Conservation (phyloP, 2,329 filamentous ascomycete genomes). For the Penicillium sp. region DNA sequence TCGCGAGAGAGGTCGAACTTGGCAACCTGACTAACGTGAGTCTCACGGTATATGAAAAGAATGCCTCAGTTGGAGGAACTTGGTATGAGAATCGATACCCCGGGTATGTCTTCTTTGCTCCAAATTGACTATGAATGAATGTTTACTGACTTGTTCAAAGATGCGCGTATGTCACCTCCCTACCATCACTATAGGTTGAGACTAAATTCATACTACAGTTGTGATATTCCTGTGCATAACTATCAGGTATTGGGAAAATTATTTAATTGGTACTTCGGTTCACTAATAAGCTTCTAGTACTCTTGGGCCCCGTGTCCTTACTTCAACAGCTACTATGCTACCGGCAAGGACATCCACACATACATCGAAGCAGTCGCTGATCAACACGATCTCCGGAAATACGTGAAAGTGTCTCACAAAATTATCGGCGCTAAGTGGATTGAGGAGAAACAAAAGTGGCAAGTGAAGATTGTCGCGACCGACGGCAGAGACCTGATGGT, state of each 20-base stretch:
- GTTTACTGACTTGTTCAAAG: neutral
- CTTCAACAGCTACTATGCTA: neutral
- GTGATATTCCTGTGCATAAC: neutral
- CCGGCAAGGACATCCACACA: neutral
- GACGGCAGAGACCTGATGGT: neutral
- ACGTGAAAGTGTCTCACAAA: neutral
- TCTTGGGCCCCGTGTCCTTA: neutral
- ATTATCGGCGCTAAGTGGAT: neutral
- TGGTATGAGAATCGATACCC: neutral
- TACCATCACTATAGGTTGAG: neutral
- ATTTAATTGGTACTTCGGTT: neutral
- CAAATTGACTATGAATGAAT: neutral
- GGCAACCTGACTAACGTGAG: neutral
- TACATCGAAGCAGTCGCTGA: neutral
- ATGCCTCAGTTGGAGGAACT: neutral
- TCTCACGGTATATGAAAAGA: neutral
- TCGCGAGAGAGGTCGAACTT: neutral
- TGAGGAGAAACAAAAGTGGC: neutral
- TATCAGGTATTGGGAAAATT: neutral
- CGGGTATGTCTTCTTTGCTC: neutral
- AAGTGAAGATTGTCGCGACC: neutral
- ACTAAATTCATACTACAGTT: neutral
- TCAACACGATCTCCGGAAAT: neutral
- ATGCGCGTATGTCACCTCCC: neutral
- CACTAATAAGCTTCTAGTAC: neutral